Evolutionary conservation across 139 green algal genomes (phyloP).

Genomic region (Chlamydomonas eustigma): DNA sequence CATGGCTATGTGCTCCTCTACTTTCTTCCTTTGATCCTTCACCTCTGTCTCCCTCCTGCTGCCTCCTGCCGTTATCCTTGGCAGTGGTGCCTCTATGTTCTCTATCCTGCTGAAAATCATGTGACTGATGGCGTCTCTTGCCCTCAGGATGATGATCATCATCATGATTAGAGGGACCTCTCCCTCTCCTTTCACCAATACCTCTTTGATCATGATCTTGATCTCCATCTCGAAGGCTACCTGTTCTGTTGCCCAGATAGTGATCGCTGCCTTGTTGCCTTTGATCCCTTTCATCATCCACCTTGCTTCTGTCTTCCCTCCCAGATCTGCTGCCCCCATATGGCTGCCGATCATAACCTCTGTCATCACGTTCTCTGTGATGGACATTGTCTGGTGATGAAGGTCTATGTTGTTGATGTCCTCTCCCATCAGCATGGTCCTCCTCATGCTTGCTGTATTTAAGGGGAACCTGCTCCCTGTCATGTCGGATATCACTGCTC

Average conservation of each 20-base stretch:
- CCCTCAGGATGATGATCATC: not conserved
- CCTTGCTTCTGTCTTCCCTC: not conserved
- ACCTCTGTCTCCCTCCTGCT: too few species aligned
- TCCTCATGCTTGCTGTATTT: too few species aligned
- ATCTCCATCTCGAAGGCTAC: not conserved
- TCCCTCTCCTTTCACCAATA: not conserved
- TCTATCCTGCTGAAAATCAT: not conserved
- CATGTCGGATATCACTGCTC: too few species aligned
- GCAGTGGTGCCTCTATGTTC: not conserved
- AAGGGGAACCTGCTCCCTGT: too few species aligned
- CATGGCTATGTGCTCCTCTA: too few species aligned
- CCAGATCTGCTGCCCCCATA: not conserved
- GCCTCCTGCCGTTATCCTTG: too few species aligned
- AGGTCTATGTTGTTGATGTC: too few species aligned
- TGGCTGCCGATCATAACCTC: too few species aligned
- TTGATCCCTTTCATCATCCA: not conserved
- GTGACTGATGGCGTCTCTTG: not conserved
- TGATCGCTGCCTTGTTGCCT: not conserved
- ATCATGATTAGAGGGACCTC: not conserved
- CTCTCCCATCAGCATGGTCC: too few species aligned
- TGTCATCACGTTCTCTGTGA: too few species aligned
- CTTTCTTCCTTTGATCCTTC: too few species aligned
- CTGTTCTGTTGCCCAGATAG: not conserved
- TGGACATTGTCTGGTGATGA: too few species aligned
- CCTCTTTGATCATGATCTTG: not conserved